Percentiles rank a stretch among this genome's conserved stretches.
Evolutionary conservation across 2,329 filamentous ascomycete species (phyloP).

Genomic region (Didymella arachidicola): DNA sequence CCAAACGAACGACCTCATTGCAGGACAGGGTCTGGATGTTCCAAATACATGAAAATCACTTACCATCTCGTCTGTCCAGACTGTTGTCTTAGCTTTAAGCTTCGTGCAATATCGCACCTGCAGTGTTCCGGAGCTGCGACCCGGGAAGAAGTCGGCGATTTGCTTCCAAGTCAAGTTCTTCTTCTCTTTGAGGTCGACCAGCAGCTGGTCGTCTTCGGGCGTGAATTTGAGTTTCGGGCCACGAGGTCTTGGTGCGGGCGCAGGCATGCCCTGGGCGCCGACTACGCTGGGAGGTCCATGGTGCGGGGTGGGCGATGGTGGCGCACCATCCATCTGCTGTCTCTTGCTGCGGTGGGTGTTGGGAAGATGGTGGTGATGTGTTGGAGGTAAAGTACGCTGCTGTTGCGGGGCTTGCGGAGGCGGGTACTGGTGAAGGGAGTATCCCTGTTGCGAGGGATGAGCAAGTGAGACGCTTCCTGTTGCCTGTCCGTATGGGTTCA

Average conservation of each 20-base stretch:
- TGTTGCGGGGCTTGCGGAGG: constrained; percentile 37
- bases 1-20: constrained; percentile 9
- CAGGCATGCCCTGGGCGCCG: constrained; percentile 85
- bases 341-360: constrained; percentile 73
- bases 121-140: constrained; percentile 85
- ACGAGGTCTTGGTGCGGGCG: constrained; percentile 78
- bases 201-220: constrained; percentile 84
- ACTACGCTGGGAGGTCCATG: constrained; percentile 83
- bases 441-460: constrained; percentile 50
- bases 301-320: constrained; percentile 49
- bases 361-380: constrained; percentile 82
- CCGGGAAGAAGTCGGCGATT: constrained; percentile 95
- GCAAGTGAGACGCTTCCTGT: constrained; percentile 51
- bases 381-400: constrained; percentile 39
- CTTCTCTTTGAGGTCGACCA: constrained; percentile 92
- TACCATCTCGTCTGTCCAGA: constrained; percentile 95
- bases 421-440: constrained; percentile 48
- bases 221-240: constrained; percentile 95
- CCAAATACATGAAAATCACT: constrained; percentile 46
- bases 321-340: constrained; percentile 58
- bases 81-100: constrained; percentile 89
- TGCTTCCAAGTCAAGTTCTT: constrained; percentile 97
- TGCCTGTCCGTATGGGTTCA: constrained; percentile 49
- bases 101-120: constrained; percentile 97
- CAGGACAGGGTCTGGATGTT: constrained; percentile 11